Base-by-base conservation (phyloP, 495 filamentous ascomycete genomes). In the Penicillium angulare region DNA sequence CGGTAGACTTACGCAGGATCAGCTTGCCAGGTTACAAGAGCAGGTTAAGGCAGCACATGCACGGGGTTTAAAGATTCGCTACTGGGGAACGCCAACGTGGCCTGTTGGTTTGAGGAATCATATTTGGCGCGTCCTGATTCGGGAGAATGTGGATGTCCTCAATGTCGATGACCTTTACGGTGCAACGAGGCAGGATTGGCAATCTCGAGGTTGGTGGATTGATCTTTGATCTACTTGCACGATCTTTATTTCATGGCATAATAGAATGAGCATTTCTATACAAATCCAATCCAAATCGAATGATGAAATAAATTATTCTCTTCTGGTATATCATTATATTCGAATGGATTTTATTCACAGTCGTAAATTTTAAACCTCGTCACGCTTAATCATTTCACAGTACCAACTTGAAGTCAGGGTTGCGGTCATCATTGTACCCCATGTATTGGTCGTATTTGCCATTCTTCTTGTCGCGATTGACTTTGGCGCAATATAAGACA, bases 21-120 rank as follows among this genome's bases (percentile, higher is more conserved):
- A 90, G 55, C 65, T 86, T 29, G 64, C 60, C 3, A 77, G 63
- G 26, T 73, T 90, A 26, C 64, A 77, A 16, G 62, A 59, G 1
- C 83, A 89, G 50, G 69, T 90, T 5, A 66, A 60, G 12, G 76
- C 71, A 26, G 88, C 88, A 4, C 78, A 84, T 57, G 60, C 64
- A 18, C 75, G 74, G 41, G 86, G 87, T 0, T 66, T 89, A 26
- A 75, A 76, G 52, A 79, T 76, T 5, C 56, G 87, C 46, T 90
- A 88, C 65, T 89, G 85, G 82, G 79, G 83, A 13, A 71, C 82
- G 27, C 85, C 86, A 2, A 58, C 20, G 81, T 84, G 86, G 80
- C 84, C 34, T 56, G 60, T 82, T 22, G 68, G 75, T n/a, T 47
- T 82, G 45, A 70, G 83, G 45, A 83, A 88, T 60, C 66, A 73